Evolutionary conservation across 2,329 filamentous ascomycete species (phyloP), one percentile per base, ranked within the genome.

Genomic region (Neodidymelliopsis sp.): DNA sequence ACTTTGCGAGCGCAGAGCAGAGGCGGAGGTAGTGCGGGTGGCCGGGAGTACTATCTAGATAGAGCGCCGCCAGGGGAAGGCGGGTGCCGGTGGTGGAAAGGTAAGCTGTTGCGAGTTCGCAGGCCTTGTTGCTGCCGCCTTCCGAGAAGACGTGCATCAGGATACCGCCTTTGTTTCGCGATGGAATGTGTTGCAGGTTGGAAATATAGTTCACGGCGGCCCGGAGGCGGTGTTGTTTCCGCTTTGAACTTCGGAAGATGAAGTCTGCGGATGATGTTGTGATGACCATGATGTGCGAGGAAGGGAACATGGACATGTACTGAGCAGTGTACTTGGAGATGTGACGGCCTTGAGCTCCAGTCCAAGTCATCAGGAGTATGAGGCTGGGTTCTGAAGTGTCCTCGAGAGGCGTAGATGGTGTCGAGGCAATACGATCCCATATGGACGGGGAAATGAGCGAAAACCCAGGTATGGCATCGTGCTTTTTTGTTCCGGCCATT

Each of bases 121-220:
- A 60, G 3, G 60, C 57, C 39, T 69, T 67, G 38, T 65, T 61
- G 36, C 57, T 62, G 6, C 66, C 65, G 25, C 66, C 66, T 49
- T 67, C 65, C 2, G 66, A 69, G 41, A 67, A 66, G 19, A 52
- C 54, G 37, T 68, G 66, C 36, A 68, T 45, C 11, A 64, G 40
- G 12, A 65, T 59, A 18, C 53, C 35, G n/a, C 31, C 30, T 9
- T 33, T 24, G 22, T 53, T 49, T 27, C 38, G 20, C 23, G 30
- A 40, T 4, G 47, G 40, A 15, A 40, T 36, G 18, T 50, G 47
- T n/a, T 50, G 47, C 4, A 50, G 47, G 11, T 42, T 40, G 29
- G 37, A 29, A 15, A 67, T 62, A 19, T 49, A 53, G 33, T 59
- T 47, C 20, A 67, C 39, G 4, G 59, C 62, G 11, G 59, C 57